Evolutionary conservation across 2,329 filamentous ascomycete genomes (phyloP), one percentile per base, ranked within the genome.

Genomic region (Juglanconis sp.): DNA sequence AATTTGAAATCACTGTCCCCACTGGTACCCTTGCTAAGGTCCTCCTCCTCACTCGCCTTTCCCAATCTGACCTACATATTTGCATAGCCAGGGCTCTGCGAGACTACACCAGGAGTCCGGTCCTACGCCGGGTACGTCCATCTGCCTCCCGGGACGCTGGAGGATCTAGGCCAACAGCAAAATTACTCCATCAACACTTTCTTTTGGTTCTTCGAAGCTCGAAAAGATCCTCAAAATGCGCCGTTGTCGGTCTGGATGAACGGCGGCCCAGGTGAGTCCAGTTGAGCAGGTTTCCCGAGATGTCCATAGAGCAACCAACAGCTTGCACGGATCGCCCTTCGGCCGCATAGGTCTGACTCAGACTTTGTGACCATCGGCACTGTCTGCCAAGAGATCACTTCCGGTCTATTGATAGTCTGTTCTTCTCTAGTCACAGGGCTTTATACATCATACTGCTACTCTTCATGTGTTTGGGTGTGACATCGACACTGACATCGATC

Each of bases 241-340:
- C 54, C 59, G 2, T 40, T 61, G 30, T 57, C 49, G 9, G 58
- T 61, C 32, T 61, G 54, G 59, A 71, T 87, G 57, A 86, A 85
- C 68, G 84, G 84, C 34, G 84, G 84, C 2, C 84, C 84, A 3
- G 48, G 48, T 35, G 32, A 51, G 31, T 48, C 4, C 46, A 6
- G 42, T 13, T 46, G 42, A 15, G 15, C 42, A 13, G 11, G 42
- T 13, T 40, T 13, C 36, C 36, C 36, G 36, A 24, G 17, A 24
- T 24, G 17, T 24, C 17, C 17, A 24, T 24, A 24, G 17, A 24
- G 17, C 17, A 24, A 24, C 17, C 17, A 24, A 24, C 17, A 24
- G 17, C 17, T 24, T 24, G 17, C 17, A 24, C 17, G 17, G 17
- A 24, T 24, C 17, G 17, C 17, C 17, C 17, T 24, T 24, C 17